phyloP scores from a whole-genome alignment of 257 asterid genomes.

The Solanum rostratum region DNA sequence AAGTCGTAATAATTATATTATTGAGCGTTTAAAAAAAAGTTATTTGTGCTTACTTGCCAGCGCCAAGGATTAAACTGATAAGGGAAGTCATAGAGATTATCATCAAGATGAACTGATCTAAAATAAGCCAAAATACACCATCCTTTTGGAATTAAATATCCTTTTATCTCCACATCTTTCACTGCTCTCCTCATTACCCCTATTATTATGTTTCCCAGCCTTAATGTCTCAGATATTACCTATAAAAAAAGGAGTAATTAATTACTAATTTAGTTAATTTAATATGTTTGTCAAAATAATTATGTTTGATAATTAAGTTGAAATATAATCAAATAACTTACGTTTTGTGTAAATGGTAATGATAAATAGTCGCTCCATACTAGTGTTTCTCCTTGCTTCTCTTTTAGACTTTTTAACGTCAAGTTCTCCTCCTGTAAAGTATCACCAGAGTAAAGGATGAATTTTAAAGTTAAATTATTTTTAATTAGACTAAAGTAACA shows the following conservation, averaged over 20 bases:
- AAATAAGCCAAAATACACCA: slow-evolving; percentile 76
- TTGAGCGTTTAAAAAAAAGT: neutral
- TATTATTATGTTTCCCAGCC: slow-evolving; percentile 76
- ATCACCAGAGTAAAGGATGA: neutral
- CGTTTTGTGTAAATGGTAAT: slow-evolving; percentile 70
- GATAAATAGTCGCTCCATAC: slow-evolving; percentile 62
- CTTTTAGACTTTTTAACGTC: slow-evolving; percentile 39
- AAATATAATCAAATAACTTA: slow-evolving; percentile 12
- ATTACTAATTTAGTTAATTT: neutral
- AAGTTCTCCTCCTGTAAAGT: slow-evolving; percentile 62
- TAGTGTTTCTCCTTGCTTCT: slow-evolving; percentile 44
- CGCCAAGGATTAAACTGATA: slow-evolving; percentile 82
- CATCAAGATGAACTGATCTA: slow-evolving; percentile 85
- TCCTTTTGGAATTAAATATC: slow-evolving; percentile 66
- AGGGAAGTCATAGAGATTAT: slow-evolving; percentile 47
- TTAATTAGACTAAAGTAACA: too few species aligned
- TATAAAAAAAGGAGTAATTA: neutral
- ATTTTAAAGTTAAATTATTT: too few species aligned
- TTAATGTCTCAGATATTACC: slow-evolving; percentile 85
- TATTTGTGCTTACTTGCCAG: slow-evolving; percentile 64
- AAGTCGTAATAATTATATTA: neutral
- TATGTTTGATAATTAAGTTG: neutral
- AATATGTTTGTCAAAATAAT: neutral
- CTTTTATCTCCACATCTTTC: slow-evolving; percentile 80
- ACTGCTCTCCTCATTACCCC: slow-evolving; percentile 88